Base-by-base conservation (phyloP, 768 basidiomycete species). In the Clitopilus hobsonii region DNA sequence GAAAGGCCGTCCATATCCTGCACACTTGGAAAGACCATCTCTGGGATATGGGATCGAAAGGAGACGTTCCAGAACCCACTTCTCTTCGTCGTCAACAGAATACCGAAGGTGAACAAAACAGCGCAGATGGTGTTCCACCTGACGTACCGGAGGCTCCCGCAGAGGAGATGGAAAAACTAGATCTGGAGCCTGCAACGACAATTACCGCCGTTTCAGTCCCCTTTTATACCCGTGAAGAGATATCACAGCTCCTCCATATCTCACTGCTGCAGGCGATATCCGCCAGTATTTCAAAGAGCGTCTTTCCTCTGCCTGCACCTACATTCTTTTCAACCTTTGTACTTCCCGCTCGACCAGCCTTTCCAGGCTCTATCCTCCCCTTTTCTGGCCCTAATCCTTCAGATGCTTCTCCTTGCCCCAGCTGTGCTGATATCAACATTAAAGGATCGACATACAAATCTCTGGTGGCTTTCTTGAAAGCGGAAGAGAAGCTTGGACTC, bases 381-480 rank as follows among this genome's bases (percentile, higher is more conserved):
- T 69, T 72, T n/a, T 60, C 65, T 14, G 57, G 48, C 18, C 54
- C 26, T 49, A 41, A 23, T 1, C 54, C 22, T 30, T 54, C 53
- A 65, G 69, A 47, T 64, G 69, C 45, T 36, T 63, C 57, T 56
- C 72, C 63, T 58, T 73, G 63, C 59, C 69, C 65, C 6, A 68
- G 68, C 48, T 61, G 73, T 4, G 68, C 72, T 4, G 76, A 77
- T 38, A 79, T 89, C 55, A 89, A 81, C 60, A 87, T 95, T 67
- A 93, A 89, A 61, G 78, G 86, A 8, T 93, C 91, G 1, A 78
- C 79, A 1, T 81, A 85, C 73, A 97, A 94, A 69, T 90, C 91
- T 8, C 76, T 95, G 18, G 79, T 85, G 1, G 78, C 86, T 1
- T 94, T 96, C 73, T 76, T 97, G 62, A 94, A 89, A 66, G 63